Evolutionary conservation across 768 basidiomycete species (phyloP), one percentile per base, ranked within the genome.

Genomic region (Xerocomellus amylosporus): DNA sequence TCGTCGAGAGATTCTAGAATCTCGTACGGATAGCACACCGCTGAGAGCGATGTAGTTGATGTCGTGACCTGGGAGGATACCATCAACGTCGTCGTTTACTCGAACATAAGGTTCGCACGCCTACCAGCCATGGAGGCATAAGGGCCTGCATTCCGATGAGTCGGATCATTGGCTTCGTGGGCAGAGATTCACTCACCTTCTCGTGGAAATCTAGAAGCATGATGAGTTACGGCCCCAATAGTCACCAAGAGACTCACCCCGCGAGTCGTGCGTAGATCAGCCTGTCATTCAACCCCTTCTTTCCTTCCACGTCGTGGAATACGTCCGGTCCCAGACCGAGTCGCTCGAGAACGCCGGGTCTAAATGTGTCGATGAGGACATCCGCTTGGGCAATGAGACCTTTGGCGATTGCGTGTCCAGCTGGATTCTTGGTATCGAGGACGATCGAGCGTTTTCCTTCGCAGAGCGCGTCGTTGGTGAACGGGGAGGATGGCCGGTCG

Each of bases 1-100:
- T 14, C 5, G 13, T 39, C 8, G 34, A 30, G 4, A 22, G 30
- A 37, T 36, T 43, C 14, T 9, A 30, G 15, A 2, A 33, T 48
- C 73, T 40, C 75, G 30, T 59, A 88, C 88, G 9, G 87, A 81
- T 9, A 92, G 71, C 4, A 87, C 77, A 0, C 90, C 90, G 54
- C 87, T 90, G 33, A 89, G 74, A 15, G 90, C 90, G 13, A 91
- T 77, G 65, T 91, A 93, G 67, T 92, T 93, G 52, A 93, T 80
- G 64, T 93, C 90, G 64, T 93, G 90, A 17, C 90, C 90, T 84
- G 41, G 19, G 12, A 39, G 19, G 53, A 31, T 19, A 26, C 20
- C 34, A n/a, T 53, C 42, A 46, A 37, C 26, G 17, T 49, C 8
- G 24, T 49, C 22, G 33, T 46, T 38, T 42, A 30, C 17, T 26